phyloP scores from a whole-genome alignment of 441 rosid genomes.

The Biscutella laevigata region DNA sequence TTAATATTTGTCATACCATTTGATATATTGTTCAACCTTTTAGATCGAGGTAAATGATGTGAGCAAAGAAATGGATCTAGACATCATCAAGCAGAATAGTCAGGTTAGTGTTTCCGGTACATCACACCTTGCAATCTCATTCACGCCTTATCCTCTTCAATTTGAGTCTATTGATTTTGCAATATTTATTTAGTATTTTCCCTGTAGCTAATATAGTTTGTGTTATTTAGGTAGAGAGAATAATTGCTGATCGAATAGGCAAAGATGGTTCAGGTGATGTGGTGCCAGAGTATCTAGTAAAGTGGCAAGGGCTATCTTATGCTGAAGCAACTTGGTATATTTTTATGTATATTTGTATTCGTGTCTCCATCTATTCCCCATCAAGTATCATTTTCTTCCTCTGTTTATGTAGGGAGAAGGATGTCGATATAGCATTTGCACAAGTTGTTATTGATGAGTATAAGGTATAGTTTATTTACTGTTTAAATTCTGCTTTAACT shows the following conservation, averaged over 20 bases:
- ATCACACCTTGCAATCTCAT: conserved; percentile 5
- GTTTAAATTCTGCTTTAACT: conserved; percentile 5
- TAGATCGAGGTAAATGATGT: conserved; percentile 98
- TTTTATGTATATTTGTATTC: not conserved
- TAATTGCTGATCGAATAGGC: conserved; percentile 78
- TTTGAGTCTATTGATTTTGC: not conserved
- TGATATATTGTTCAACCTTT: conserved; percentile 17
- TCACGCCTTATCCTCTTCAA: not conserved
- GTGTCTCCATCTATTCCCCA: not conserved
- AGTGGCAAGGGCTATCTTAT: conserved; percentile 99
- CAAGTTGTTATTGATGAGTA: conserved; percentile 93
- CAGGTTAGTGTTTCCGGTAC: conserved; percentile 48
- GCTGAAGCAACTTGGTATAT: conserved; percentile 99
- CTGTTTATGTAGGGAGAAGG: conserved; percentile 75
- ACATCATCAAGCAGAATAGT: conserved; percentile 91
- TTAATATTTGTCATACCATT: not conserved
- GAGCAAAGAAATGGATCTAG: conserved; percentile 99
- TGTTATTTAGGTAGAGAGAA: conserved; percentile 76
- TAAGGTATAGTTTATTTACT: conserved; percentile 47
- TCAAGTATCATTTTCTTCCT: conserved; percentile 8
- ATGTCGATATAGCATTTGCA: conserved; percentile 80
- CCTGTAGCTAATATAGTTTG: conserved; percentile 14
- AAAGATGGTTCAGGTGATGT: conserved; percentile 66
- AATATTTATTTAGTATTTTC: not conserved
- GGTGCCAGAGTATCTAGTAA: conserved; percentile 88